A percentile compares a stretch with the other conserved stretches of the same genome.
Conservation (phyloP, 78 protist species). For the Cavenderia fasciculata region DNA sequence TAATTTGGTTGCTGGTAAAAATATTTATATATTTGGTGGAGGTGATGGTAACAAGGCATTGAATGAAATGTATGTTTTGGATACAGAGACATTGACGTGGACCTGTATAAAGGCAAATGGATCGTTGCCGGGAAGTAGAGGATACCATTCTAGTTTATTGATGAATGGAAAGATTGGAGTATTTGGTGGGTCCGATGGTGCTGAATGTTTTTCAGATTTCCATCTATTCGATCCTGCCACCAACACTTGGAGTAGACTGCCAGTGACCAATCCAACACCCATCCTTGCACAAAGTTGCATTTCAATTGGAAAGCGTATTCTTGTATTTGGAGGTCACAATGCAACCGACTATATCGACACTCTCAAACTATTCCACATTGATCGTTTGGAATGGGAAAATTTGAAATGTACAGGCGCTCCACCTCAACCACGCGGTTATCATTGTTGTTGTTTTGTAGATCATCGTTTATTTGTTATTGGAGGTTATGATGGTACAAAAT, state of each 20-base stretch:
- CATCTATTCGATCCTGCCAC: slow-evolving; percentile 33
- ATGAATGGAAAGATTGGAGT: slow-evolving; percentile 13
- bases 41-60: slow-evolving; percentile 72
- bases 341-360: slow-evolving; percentile 49
- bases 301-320: slow-evolving; percentile 24
- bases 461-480: slow-evolving; percentile 75
- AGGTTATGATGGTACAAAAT: slow-evolving; percentile 69
- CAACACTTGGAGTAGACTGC: slow-evolving; percentile 26
- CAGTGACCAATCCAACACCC: slow-evolving; percentile 62
- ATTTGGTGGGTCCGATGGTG: slow-evolving; percentile 71
- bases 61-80: slow-evolving; percentile 55
- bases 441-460: slow-evolving; percentile 72
- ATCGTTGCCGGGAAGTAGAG: slow-evolving; percentile 47
- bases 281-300: slow-evolving; percentile 40
- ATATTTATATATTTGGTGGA: slow-evolving; percentile 63
- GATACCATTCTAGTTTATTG: slow-evolving; percentile 48
- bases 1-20: slow-evolving; percentile 42
- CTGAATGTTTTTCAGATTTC: slow-evolving; percentile 58
- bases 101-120: slow-evolving; percentile 33
- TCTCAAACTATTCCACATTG: slow-evolving; percentile 7
- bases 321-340: slow-evolving; percentile 71
- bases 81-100: slow-evolving; percentile 52
- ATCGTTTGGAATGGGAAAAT: slow-evolving; percentile 28
- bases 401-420: slow-evolving; percentile 5
- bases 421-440: slow-evolving; percentile 66